Percentiles rank a stretch among this genome's conserved stretches.
Evolutionary conservation across 148 eudicot species (phyloP).

Genomic region (Fallopia convolvulus): DNA sequence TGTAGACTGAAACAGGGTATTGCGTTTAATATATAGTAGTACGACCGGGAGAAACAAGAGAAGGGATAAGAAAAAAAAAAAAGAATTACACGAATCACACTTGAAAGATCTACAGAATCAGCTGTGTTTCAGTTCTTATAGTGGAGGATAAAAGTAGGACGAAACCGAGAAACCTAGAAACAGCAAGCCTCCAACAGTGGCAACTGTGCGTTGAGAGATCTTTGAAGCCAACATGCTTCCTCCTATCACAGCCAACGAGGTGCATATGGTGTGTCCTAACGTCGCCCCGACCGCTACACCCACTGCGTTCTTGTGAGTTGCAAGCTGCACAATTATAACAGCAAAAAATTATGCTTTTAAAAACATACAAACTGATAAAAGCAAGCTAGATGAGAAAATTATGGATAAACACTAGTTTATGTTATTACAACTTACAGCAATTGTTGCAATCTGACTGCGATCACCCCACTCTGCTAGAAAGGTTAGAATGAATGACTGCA

Average conservation of each 20-base stretch:
- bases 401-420: not conserved
- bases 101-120: not conserved
- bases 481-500: slow-evolving; percentile 95
- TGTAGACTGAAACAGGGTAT: not conserved
- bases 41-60: not conserved
- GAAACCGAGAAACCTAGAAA: slow-evolving; percentile 87
- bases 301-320: slow-evolving; percentile 88
- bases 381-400: not conserved
- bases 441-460: slow-evolving; percentile 98
- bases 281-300: slow-evolving; percentile 86
- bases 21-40: not conserved
- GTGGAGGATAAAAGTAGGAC: slow-evolving; percentile 92
- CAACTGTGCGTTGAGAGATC: slow-evolving; percentile 90
- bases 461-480: slow-evolving; percentile 99
- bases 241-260: slow-evolving; percentile 89
- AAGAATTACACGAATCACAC: not conserved
- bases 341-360: not conserved
- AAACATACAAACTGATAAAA: not conserved
- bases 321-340: slow-evolving; percentile 40
- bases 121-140: slow-evolving; percentile 17
- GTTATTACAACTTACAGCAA: slow-evolving; percentile 62
- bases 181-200: slow-evolving; percentile 80
- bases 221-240: slow-evolving; percentile 95
- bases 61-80: not conserved
- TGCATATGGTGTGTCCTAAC: slow-evolving; percentile 76